These are phyloP conservation scores for Pseudozyma flocculosa DNA, from an alignment of 1,284 basidiomycete genomes.

Conservation along the genomic window DNA sequence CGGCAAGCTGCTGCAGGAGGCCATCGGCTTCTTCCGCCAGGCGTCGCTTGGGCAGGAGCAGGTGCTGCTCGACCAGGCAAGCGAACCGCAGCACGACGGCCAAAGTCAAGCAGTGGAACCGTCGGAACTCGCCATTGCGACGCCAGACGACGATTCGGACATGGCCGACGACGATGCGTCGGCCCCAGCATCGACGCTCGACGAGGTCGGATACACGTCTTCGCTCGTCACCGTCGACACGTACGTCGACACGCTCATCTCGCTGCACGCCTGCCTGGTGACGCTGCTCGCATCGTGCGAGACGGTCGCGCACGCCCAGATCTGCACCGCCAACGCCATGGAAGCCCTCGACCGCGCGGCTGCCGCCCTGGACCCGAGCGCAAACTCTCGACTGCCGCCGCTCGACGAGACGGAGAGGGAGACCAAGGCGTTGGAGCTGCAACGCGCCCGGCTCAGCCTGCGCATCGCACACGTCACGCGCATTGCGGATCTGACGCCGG, in stretches of 20 bases:
- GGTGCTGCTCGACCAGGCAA: background rate
- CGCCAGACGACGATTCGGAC: background rate
- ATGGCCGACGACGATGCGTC: background rate
- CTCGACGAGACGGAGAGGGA: slow-evolving; percentile 4
- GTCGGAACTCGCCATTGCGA: no score
- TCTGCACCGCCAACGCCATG: background rate
- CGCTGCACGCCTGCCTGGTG: slow-evolving; percentile 15
- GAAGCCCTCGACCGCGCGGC: background rate
- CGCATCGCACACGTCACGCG: slow-evolving; percentile 6
- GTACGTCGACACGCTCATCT: slow-evolving; percentile 28
- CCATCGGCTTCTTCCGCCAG: slow-evolving; percentile 10
- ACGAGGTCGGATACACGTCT: slow-evolving; percentile 23
- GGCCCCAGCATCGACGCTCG: background rate
- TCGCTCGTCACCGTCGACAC: slow-evolving; percentile 35
- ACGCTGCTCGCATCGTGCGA: slow-evolving; percentile 11
- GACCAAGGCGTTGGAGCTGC: slow-evolving; percentile 17
- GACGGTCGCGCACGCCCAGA: background rate
- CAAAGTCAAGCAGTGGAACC: no score
- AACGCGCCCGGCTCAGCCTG: slow-evolving; percentile 7
- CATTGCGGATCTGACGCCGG: background rate
- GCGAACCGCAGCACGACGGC: background rate
- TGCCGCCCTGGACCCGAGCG: background rate
- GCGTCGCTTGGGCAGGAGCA: slow-evolving; percentile 15
- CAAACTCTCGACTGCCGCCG: background rate
- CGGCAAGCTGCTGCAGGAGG: slow-evolving; percentile 16